phyloP scores from a whole-genome alignment of 2,329 filamentous ascomycete species.

The Colletotrichum sp. region DNA sequence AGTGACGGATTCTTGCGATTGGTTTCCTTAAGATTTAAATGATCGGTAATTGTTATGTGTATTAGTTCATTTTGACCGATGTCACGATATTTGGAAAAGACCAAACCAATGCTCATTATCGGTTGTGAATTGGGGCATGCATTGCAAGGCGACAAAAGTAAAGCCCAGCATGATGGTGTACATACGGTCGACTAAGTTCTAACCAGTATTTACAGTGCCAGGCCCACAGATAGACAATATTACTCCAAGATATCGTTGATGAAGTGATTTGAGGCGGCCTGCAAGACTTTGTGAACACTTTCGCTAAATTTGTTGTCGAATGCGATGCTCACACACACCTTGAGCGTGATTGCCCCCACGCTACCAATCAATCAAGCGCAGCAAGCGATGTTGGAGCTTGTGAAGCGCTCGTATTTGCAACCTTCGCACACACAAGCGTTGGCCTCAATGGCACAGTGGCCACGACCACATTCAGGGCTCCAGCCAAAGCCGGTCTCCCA shows the following conservation, averaged over 20 bases:
- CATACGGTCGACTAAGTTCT: background rate
- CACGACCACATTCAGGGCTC: background rate
- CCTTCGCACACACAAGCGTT: background rate
- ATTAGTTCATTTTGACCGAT: background rate
- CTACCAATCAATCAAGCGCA: background rate
- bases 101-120: background rate
- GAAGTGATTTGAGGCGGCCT: background rate
- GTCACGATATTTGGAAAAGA: background rate
- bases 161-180: background rate
- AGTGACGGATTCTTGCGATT: background rate
- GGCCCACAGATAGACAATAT: background rate
- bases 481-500: background rate
- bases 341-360: background rate
- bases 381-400: background rate
- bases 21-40: background rate
- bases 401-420: background rate
- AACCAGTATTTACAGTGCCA: background rate
- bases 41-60: background rate
- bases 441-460: background rate
- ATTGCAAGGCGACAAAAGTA: background rate
- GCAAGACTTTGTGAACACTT: background rate
- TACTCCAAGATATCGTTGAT: background rate
- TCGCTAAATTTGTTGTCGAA: background rate
- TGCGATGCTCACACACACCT: background rate
- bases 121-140: background rate